These are phyloP conservation scores for Salix arbutifolia DNA, from an alignment of 345 rosid genomes.

Conservation along the genomic window DNA sequence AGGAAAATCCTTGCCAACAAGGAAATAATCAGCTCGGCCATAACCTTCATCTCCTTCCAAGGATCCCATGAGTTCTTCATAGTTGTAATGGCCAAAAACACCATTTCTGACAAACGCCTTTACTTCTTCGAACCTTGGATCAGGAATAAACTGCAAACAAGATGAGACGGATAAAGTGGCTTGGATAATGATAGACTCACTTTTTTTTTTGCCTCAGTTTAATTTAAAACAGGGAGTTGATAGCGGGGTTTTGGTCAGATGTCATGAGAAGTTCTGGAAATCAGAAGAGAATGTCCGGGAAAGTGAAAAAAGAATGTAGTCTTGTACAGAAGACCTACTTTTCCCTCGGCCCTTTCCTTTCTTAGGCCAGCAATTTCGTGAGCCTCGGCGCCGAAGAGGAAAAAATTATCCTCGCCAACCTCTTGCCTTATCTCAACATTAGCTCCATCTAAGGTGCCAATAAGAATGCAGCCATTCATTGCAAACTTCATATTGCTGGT, in stretches of 20 bases:
- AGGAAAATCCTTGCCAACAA: conserved; percentile 60
- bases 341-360: conserved; percentile 46
- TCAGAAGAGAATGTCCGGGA: too few species aligned
- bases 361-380: conserved; percentile 44
- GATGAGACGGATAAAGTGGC: background rate
- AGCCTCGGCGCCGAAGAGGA: conserved; percentile 48
- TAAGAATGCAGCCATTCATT: conserved; percentile 46
- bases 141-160: conserved; percentile 34
- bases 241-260: too few species aligned
- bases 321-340: conserved; percentile 25
- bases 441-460: conserved; percentile 52
- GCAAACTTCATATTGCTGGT: conserved; percentile 59
- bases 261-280: too few species aligned
- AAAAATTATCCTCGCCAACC: conserved; percentile 52
- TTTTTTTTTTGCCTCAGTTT: background rate
- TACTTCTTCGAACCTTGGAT: conserved; percentile 46
- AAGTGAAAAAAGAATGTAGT: too few species aligned
- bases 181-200: background rate
- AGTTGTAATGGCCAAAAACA: conserved; percentile 40
- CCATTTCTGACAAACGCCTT: conserved; percentile 45
- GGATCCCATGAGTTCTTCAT: conserved; percentile 49
- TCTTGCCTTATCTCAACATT: conserved; percentile 49
- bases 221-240: too few species aligned
- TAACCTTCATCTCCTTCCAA: conserved; percentile 52
- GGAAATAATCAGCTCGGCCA: conserved; percentile 50